These are phyloP conservation scores for Tympanopsis confertula DNA, from an alignment of 2,329 filamentous ascomycete species.

Conservation along the genomic window DNA sequence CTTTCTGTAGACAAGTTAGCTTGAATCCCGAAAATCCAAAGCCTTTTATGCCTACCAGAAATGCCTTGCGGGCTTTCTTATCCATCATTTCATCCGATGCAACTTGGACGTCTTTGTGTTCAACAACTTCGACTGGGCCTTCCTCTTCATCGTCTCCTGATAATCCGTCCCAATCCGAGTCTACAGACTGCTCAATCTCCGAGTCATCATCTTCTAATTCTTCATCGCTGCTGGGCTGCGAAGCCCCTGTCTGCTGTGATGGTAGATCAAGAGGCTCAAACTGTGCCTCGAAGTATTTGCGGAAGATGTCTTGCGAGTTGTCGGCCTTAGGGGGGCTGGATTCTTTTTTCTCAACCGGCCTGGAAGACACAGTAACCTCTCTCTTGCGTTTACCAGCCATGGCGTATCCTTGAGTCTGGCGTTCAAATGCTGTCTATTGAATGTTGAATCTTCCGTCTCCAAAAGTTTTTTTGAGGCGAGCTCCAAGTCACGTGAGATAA, in stretches of 20 bases:
- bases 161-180: constrained; percentile 52
- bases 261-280: constrained; percentile 60
- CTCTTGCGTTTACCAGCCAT: neutral
- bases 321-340: constrained; percentile 13
- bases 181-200: constrained; percentile 15
- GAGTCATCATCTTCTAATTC: constrained; percentile 9
- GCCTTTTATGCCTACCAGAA: constrained; percentile 4
- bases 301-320: constrained; percentile 64
- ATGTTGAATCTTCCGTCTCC: neutral
- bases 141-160: constrained; percentile 33
- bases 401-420: neutral
- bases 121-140: constrained; percentile 26
- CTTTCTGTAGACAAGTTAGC: constrained; percentile 1
- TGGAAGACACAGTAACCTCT: neutral
- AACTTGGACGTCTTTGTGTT: constrained; percentile 20
- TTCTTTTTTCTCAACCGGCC: neutral
- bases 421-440: neutral
- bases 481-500: constrained; percentile 1
- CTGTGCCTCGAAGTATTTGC: constrained; percentile 74
- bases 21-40: constrained; percentile 5
- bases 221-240: constrained; percentile 9
- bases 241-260: constrained; percentile 8
- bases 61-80: constrained; percentile 1
- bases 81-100: constrained; percentile 7
- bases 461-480: neutral